Evolutionary conservation across 768 basidiomycete species (phyloP).

Genomic region (Sutorius australiensis): DNA sequence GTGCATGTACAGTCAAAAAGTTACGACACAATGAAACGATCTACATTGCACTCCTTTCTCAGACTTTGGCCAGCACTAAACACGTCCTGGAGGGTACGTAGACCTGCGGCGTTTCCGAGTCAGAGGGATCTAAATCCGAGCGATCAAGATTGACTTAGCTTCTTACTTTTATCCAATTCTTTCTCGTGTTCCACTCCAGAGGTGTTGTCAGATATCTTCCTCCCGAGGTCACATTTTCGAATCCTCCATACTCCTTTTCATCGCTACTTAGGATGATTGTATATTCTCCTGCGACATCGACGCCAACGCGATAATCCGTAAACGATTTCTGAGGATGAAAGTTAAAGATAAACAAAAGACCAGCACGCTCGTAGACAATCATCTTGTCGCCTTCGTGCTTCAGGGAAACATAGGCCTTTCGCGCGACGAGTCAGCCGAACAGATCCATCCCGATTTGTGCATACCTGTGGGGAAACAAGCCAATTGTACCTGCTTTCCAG

Average conservation of each 20-base stretch:
- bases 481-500: conserved; percentile 78
- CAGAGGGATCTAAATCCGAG: not conserved
- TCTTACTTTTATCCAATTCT: conserved; percentile 81
- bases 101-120: conserved; percentile 17
- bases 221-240: conserved; percentile 67
- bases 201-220: conserved; percentile 76
- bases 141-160: conserved; percentile 5
- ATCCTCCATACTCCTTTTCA: conserved; percentile 86
- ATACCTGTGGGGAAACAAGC: conserved; percentile 77
- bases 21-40: not conserved
- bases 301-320: conserved; percentile 90
- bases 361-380: conserved; percentile 90
- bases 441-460: conserved; percentile 4
- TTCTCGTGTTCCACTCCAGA: conserved; percentile 88
- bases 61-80: conserved; percentile 25
- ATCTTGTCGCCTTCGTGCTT: conserved; percentile 94
- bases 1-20: not conserved
- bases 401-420: conserved; percentile 84
- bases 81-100: conserved; percentile 32
- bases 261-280: conserved; percentile 77
- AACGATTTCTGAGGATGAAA: conserved; percentile 91
- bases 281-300: conserved; percentile 84
- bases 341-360: conserved; percentile 94
- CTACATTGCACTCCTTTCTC: not conserved
- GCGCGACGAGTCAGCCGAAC: conserved; percentile 6